phyloP scores from a whole-genome alignment of 768 basidiomycete species.

The Russula olivacea region DNA sequence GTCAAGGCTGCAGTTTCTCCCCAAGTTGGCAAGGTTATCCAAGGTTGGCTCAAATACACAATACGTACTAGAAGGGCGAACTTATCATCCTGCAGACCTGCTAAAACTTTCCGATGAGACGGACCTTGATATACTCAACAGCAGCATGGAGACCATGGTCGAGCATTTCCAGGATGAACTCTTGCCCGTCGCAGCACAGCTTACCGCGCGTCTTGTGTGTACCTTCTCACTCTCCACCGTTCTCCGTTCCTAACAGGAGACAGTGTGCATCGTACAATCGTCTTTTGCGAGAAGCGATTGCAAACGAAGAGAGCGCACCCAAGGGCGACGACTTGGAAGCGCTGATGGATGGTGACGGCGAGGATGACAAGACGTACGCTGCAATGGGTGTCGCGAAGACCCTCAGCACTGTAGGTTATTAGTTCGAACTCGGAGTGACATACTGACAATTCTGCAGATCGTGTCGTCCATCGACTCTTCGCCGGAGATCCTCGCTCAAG shows the following conservation, averaged over 20 bases:
- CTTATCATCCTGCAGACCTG: conserved; percentile 46
- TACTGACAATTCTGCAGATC: conserved; percentile 42
- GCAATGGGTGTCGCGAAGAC: conserved; percentile 87
- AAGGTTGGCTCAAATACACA: conserved; percentile 42
- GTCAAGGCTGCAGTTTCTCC: conserved; percentile 67
- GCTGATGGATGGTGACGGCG: conserved; percentile 44
- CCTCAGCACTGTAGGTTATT: conserved; percentile 57
- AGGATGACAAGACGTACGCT: conserved; percentile 82
- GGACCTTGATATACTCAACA: conserved; percentile 78
- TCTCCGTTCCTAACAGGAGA: not conserved
- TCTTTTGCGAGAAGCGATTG: conserved; percentile 61
- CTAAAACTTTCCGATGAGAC: conserved; percentile 88
- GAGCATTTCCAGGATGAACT: conserved; percentile 80
- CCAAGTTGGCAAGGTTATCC: conserved; percentile 81
- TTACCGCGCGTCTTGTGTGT: conserved; percentile 70
- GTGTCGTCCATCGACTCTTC: conserved; percentile 67
- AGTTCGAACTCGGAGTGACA: not conserved
- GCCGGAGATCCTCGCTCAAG: conserved; percentile 66
- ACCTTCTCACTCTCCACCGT: not conserved
- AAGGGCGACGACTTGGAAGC: conserved; percentile 52
- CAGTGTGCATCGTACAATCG: conserved; percentile 83
- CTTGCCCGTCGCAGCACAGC: conserved; percentile 75
- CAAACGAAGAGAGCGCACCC: conserved; percentile 43
- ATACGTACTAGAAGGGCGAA: not conserved
- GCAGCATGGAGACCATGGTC: conserved; percentile 81